phyloP scores from a whole-genome alignment of 768 basidiomycete genomes.

The Amanita thiersii region DNA sequence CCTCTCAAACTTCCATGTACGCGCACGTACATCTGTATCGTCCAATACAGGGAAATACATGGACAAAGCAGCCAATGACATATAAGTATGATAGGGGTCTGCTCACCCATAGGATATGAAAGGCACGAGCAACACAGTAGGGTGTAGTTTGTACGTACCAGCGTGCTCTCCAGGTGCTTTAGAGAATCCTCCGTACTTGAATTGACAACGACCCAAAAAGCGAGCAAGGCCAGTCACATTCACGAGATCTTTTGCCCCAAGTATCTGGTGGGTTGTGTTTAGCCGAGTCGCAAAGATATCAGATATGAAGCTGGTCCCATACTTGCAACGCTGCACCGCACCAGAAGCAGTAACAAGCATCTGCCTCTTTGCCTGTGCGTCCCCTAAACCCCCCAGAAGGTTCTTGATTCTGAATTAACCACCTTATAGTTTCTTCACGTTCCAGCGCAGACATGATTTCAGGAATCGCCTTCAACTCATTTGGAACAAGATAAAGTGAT shows the following conservation, averaged over 20 bases:
- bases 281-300: constrained; percentile 4
- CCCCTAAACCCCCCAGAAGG: constrained; percentile 77
- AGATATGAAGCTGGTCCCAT: constrained; percentile 14
- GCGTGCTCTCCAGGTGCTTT: constrained; percentile 77
- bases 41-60: constrained; percentile 44
- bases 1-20: constrained; percentile 48
- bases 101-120: not conserved
- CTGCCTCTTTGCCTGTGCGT: constrained; percentile 78
- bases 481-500: constrained; percentile 48
- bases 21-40: constrained; percentile 18
- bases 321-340: constrained; percentile 77
- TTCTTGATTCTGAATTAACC: constrained; percentile 72
- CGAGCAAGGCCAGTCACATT: constrained; percentile 43
- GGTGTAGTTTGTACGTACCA: constrained; percentile 36
- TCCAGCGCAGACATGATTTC: constrained; percentile 28
- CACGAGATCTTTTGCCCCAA: constrained; percentile 52
- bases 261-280: constrained; percentile 40
- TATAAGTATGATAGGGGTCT: constrained; percentile 96
- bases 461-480: constrained; percentile 12
- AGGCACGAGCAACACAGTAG: not conserved
- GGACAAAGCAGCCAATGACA: constrained; percentile 76
- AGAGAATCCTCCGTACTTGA: constrained; percentile 81
- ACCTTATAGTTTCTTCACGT: constrained; percentile 52
- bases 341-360: constrained; percentile 98
- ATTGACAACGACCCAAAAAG: constrained; percentile 76